Conservation (phyloP, 306 rosid species). For the Acmispon strigosus region DNA sequence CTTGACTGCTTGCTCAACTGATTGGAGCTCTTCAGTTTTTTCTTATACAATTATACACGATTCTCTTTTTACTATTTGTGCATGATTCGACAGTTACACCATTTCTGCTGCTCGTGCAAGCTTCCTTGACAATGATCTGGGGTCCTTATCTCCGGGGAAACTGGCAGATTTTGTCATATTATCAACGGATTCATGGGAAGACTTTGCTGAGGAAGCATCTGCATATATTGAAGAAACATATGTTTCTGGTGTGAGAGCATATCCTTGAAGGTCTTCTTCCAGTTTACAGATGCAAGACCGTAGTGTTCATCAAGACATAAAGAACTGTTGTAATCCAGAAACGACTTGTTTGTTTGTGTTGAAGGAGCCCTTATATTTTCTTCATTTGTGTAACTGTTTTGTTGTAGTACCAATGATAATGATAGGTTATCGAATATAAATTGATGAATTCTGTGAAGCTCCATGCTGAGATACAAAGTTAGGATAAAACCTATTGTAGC, state of each 20-base stretch:
- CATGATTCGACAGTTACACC: constrained; percentile 52
- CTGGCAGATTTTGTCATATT: constrained; percentile 78
- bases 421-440: too few species aligned
- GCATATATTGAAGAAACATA: constrained; percentile 69
- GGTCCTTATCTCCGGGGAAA: constrained; percentile 69
- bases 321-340: too few species aligned
- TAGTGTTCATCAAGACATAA: too few species aligned
- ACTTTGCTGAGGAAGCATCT: constrained; percentile 44
- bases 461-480: too few species aligned
- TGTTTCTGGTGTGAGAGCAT: constrained; percentile 62
- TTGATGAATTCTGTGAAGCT: too few species aligned
- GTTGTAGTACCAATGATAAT: too few species aligned
- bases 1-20: neutral
- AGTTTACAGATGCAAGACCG: too few species aligned
- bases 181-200: constrained; percentile 57
- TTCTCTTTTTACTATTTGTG: neutral
- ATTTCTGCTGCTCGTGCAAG: constrained; percentile 76
- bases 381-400: too few species aligned
- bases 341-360: too few species aligned
- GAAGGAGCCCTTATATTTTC: too few species aligned
- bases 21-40: neutral
- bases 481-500: too few species aligned
- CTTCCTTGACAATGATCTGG: constrained; percentile 66
- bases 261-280: constrained; percentile 55
- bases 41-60: neutral